Conservation (phyloP, 2,329 filamentous ascomycete genomes). For the Fusarium gaditjirri region DNA sequence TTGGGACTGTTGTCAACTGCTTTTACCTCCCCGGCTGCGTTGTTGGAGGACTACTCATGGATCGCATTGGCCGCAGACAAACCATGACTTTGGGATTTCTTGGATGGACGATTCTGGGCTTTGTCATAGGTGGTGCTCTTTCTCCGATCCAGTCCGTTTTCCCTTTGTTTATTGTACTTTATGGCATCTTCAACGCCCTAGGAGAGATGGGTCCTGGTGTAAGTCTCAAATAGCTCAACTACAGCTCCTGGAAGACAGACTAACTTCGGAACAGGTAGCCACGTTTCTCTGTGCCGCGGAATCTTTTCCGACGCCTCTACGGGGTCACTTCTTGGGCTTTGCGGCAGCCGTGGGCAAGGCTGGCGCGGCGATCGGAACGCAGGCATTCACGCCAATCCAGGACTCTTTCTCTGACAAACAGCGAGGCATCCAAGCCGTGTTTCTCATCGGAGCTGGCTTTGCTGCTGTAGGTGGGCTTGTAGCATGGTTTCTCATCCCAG, state of each 20-base stretch:
- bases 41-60: neutral
- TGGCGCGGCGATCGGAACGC: neutral
- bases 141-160: neutral
- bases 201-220: constrained; percentile 5
- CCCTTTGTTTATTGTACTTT: neutral
- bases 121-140: neutral
- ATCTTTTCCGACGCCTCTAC: neutral
- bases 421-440: neutral
- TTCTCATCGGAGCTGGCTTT: neutral
- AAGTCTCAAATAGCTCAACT: fast-evolving
- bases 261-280: neutral
- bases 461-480: neutral
- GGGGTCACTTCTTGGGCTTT: neutral
- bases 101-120: neutral
- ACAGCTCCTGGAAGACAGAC: fast-evolving
- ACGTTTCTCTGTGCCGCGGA: neutral
- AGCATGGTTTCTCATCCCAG: neutral
- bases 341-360: neutral
- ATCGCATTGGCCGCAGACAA: neutral
- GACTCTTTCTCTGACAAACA: neutral
- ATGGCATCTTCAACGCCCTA: neutral
- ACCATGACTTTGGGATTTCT: constrained; percentile 1
- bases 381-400: neutral
- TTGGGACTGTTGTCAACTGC: neutral
- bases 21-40: neutral